A percentile compares a stretch with the other conserved stretches of the same genome.
Evolutionary conservation across 108 stramenopile species (phyloP).

Genomic region (Asterionellopsis glacialis): DNA sequence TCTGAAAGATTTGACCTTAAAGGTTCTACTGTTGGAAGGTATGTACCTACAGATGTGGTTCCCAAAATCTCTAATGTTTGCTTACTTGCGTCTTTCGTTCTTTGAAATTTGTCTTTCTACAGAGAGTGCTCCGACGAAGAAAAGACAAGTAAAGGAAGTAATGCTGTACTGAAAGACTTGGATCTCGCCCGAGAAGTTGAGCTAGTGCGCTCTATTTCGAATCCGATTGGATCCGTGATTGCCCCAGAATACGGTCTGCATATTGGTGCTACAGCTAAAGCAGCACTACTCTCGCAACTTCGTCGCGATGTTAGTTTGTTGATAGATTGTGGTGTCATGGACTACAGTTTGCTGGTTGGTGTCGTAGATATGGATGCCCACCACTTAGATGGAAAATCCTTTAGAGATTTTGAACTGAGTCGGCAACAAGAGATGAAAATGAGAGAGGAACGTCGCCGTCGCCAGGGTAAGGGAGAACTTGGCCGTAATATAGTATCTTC

Average conservation of each 20-base stretch:
- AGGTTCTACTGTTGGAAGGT: constrained; percentile 74
- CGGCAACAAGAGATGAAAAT: background rate
- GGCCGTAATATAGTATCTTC: background rate
- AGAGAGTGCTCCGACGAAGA: constrained; percentile 72
- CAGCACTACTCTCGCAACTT: constrained; percentile 70
- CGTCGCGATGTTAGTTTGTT: constrained; percentile 74
- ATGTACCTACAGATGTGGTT: no score
- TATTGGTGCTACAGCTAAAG: constrained; percentile 57
- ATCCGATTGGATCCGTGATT: background rate
- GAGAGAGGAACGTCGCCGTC: background rate
- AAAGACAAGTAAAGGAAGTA: constrained; percentile 45
- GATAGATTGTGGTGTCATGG: constrained; percentile 68
- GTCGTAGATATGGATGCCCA: constrained; percentile 47
- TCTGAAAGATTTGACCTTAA: constrained; percentile 86
- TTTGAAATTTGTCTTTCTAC: no score
- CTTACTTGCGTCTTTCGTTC: no score
- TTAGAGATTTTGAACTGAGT: background rate
- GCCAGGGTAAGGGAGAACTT: background rate
- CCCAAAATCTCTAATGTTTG: no score
- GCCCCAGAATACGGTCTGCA: constrained; percentile 38
- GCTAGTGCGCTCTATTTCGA: constrained; percentile 11
- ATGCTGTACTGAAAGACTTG: constrained; percentile 80
- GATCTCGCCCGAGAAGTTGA: constrained; percentile 68
- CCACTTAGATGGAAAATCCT: background rate
- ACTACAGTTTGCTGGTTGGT: constrained; percentile 86